Percentiles rank a stretch among this genome's conserved stretches.
These are phyloP conservation scores for Neofusicoccum laricinum DNA, from an alignment of 2,329 filamentous ascomycete genomes.

Conservation along the genomic window DNA sequence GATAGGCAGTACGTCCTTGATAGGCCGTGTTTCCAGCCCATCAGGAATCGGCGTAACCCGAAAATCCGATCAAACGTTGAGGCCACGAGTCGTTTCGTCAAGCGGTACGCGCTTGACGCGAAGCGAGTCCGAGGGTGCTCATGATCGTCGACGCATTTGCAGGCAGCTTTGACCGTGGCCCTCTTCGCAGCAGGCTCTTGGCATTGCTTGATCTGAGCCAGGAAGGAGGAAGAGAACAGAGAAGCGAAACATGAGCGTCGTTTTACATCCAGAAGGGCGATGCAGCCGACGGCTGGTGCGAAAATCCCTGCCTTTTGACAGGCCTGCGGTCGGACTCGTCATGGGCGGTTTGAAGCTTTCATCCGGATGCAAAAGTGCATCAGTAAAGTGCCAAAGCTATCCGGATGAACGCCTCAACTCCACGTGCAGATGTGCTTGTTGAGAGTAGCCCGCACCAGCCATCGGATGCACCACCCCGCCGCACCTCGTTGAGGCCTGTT, in stretches of 20 bases:
- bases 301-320: too few relatives aligned
- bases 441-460: too few relatives aligned
- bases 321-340: too few relatives aligned
- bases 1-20: neutral
- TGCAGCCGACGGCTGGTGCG: too few relatives aligned
- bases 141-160: neutral
- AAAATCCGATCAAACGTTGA: conserved; percentile 4
- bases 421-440: too few relatives aligned
- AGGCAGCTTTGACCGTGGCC: neutral
- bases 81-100: conserved; percentile 5
- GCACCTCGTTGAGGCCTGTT: neutral
- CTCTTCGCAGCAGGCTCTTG: neutral
- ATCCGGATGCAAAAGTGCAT: too few relatives aligned
- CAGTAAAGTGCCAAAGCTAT: too few relatives aligned
- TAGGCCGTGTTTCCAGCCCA: neutral
- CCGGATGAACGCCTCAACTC: too few relatives aligned
- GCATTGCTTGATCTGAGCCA: conserved; percentile 7
- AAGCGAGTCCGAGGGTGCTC: neutral
- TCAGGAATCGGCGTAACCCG: neutral
- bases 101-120: neutral
- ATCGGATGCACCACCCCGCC: too few relatives aligned
- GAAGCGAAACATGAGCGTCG: neutral
- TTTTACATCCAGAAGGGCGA: neutral
- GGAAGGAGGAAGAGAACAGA: neutral
- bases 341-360: too few relatives aligned